A percentile compares a stretch with the other conserved stretches of the same genome.
These are phyloP conservation scores for Ambrosiella beaveri DNA, from an alignment of 2,329 filamentous ascomycete genomes.

Conservation along the genomic window DNA sequence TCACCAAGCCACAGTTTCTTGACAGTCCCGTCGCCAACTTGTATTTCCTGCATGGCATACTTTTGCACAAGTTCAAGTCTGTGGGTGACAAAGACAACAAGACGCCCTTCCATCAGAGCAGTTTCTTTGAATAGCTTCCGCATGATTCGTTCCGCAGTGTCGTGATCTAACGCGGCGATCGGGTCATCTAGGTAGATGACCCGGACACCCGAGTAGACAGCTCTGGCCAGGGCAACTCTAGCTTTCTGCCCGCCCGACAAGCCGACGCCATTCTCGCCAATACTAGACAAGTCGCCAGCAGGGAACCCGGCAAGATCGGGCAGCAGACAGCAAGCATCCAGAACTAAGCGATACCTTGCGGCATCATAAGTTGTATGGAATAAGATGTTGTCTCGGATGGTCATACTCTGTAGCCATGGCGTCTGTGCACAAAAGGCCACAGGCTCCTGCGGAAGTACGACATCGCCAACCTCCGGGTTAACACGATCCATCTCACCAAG, in stretches of 20 bases:
- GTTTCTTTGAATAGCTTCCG: conserved; percentile 38
- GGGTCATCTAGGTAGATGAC: conserved; percentile 46
- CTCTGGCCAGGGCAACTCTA: conserved; percentile 43
- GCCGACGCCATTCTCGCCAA: conserved; percentile 46
- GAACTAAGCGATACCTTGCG: conserved; percentile 37
- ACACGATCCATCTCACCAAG: conserved; percentile 52
- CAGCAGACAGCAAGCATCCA: conserved; percentile 42
- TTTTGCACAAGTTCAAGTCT: conserved; percentile 58
- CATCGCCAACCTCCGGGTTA: conserved; percentile 20
- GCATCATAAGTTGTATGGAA: conserved; percentile 41
- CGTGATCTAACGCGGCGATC: conserved; percentile 44
- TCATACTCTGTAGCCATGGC: conserved; percentile 49
- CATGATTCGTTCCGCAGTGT: conserved; percentile 45
- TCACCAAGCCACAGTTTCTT: neutral
- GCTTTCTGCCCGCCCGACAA: conserved; percentile 48
- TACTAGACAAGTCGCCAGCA: conserved; percentile 38
- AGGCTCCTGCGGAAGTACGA: conserved; percentile 30
- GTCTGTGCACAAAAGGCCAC: conserved; percentile 42
- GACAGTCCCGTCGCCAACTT: conserved; percentile 40
- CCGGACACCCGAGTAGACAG: conserved; percentile 39
- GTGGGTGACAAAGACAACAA: conserved; percentile 65
- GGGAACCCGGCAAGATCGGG: conserved; percentile 39
- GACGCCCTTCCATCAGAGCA: conserved; percentile 40
- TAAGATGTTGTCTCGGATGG: conserved; percentile 45
- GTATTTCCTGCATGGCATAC: conserved; percentile 57